These are phyloP conservation scores for Cryptosporidium muris DNA, from an alignment of 169 alveolate species.

Conservation along the genomic window DNA sequence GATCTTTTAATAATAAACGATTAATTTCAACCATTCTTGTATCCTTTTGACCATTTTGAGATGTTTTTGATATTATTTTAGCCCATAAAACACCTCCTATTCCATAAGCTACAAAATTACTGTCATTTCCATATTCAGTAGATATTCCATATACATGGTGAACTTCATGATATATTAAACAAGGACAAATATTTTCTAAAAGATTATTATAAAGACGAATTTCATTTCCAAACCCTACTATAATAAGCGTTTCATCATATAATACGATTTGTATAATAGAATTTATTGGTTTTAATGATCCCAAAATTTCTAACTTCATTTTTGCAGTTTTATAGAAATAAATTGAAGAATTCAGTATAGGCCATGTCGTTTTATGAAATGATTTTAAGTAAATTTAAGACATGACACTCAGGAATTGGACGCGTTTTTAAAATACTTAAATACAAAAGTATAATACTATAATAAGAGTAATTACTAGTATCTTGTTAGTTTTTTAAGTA, in stretches of 20 bases:
- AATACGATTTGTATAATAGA: constrained; percentile 1
- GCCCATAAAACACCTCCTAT: constrained; percentile 15
- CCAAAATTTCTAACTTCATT: not conserved
- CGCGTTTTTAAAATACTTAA: too few relatives aligned
- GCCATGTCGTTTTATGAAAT: too few relatives aligned
- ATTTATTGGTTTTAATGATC: constrained; percentile 58
- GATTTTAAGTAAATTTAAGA: too few relatives aligned
- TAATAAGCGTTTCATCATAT: not conserved
- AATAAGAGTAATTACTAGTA: too few relatives aligned
- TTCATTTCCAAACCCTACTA: constrained; percentile 61
- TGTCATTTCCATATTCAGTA: not conserved
- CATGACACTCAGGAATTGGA: too few relatives aligned
- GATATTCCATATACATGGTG: constrained; percentile 50
- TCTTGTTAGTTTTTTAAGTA: too few relatives aligned
- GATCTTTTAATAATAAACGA: constrained; percentile 6
- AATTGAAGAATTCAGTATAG: too few relatives aligned
- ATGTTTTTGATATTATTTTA: constrained; percentile 2
- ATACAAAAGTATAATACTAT: too few relatives aligned
- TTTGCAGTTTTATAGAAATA: too few relatives aligned
- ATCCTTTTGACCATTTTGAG: not conserved
- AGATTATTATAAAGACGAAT: constrained; percentile 27
- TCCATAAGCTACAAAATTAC: constrained; percentile 18
- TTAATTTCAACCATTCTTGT: not conserved
- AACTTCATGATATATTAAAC: constrained; percentile 23
- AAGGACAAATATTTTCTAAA: constrained; percentile 3